These are phyloP conservation scores for Quercus cerris DNA, from an alignment of 306 rosid species.

Conservation along the genomic window DNA sequence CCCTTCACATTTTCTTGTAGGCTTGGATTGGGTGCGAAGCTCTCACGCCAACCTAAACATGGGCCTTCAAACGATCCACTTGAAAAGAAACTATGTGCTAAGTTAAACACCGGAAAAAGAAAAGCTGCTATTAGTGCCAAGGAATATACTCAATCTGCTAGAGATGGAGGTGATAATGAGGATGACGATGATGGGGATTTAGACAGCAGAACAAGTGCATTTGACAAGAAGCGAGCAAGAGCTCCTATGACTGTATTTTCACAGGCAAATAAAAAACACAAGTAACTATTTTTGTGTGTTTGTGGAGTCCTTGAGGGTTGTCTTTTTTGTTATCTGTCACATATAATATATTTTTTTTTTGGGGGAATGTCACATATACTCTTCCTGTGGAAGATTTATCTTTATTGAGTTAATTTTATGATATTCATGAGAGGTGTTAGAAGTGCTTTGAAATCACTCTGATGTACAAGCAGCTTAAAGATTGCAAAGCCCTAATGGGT, in stretches of 20 bases:
- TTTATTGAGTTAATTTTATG: background rate
- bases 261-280: constrained; percentile 46
- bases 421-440: background rate
- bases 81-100: constrained; percentile 60
- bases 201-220: constrained; percentile 69
- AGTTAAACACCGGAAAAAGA: constrained; percentile 49
- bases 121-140: constrained; percentile 49
- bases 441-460: no score
- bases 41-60: constrained; percentile 44
- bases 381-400: background rate
- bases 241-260: constrained; percentile 21
- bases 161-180: constrained; percentile 32
- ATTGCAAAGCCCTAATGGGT: no score
- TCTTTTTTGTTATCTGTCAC: background rate
- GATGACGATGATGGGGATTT: constrained; percentile 32
- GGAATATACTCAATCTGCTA: constrained; percentile 28
- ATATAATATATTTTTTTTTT: background rate
- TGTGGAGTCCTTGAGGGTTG: background rate
- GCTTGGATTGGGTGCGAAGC: constrained; percentile 89
- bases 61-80: constrained; percentile 64
- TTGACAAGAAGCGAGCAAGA: constrained; percentile 55
- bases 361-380: no score
- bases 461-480: background rate
- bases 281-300: constrained; percentile 14
- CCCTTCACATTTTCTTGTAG: constrained; percentile 27